These are phyloP conservation scores for Diaporthe velutina DNA, from an alignment of 2,329 filamentous ascomycete genomes.

Conservation along the genomic window DNA sequence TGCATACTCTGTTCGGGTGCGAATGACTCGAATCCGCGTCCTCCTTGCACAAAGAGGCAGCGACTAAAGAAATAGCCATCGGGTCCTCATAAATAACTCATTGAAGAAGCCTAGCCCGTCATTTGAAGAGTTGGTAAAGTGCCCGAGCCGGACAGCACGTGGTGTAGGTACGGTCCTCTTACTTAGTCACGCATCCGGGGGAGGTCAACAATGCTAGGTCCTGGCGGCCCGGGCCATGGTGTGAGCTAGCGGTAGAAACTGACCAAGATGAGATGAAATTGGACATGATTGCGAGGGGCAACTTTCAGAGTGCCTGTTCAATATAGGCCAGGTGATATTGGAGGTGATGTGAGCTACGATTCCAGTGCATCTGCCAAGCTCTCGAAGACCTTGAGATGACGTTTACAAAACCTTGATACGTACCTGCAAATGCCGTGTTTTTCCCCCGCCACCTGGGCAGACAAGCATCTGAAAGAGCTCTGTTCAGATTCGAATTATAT, in stretches of 20 bases:
- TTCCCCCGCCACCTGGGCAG: not conserved
- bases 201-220: not conserved
- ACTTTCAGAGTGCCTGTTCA: not conserved
- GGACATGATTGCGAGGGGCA: not conserved
- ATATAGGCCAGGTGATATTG: not conserved
- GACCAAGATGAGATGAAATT: not conserved
- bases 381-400: not conserved
- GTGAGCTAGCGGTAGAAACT: not conserved
- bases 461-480: not conserved
- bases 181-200: not conserved
- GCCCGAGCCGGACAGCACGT: not conserved
- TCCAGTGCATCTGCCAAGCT: not conserved
- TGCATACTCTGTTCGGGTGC: not conserved
- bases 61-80: not conserved
- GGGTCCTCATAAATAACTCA: not conserved
- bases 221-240: not conserved
- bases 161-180: not conserved
- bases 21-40: not conserved
- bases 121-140: not conserved
- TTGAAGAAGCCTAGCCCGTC: not conserved
- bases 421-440: no score
- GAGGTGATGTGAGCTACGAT: no score
- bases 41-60: not conserved
- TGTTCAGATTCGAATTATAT: not conserved
- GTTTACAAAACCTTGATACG: not conserved